A percentile compares a stretch with the other conserved stretches of the same genome.
Evolutionary conservation across 352 stramenopile species (phyloP).

Genomic region (Halophytophthora polymorphica): DNA sequence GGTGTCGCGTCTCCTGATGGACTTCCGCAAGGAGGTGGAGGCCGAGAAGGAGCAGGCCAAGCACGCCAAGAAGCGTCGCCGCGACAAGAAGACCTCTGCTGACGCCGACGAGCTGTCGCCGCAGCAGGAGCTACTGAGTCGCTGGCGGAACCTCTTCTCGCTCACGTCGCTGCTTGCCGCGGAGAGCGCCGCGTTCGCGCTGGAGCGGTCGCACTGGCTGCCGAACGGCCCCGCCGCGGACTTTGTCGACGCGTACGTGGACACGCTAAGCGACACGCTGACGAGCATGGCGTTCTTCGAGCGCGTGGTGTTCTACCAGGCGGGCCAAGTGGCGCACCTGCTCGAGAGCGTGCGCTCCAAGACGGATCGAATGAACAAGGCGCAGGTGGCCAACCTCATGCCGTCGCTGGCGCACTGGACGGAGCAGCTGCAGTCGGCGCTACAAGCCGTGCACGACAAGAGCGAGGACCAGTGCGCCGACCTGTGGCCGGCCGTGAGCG

Average conservation of each 20-base stretch:
- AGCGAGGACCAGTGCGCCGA: conserved; percentile 47
- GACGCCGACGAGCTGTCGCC: conserved; percentile 23
- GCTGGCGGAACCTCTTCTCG: conserved; percentile 75
- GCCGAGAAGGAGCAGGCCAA: conserved; percentile 31
- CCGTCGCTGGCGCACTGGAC: conserved; percentile 40
- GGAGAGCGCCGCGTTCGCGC: conserved; percentile 62
- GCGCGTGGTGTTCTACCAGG: conserved; percentile 62
- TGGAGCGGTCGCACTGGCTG: conserved; percentile 42
- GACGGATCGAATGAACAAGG: conserved; percentile 27
- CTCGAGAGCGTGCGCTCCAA: conserved; percentile 31
- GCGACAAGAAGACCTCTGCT: conserved; percentile 27
- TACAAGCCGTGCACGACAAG: conserved; percentile 33
- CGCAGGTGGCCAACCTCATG: conserved; percentile 16
- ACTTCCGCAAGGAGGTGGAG: conserved; percentile 41
- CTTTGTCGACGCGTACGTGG: conserved; percentile 49
- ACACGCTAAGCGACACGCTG: conserved; percentile 43
- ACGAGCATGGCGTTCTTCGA: conserved; percentile 54
- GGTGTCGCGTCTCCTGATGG: conserved; percentile 47
- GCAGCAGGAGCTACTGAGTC: conserved; percentile 42
- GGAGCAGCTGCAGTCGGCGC: conserved; percentile 29
- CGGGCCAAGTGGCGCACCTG: conserved; percentile 50
- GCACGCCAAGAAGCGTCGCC: conserved; percentile 47
- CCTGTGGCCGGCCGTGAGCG: conserved; percentile 41
- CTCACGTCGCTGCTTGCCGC: conserved; percentile 50
- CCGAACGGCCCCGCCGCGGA: conserved; percentile 34